phyloP scores from a whole-genome alignment of 257 asterid species.

The Gentiana macrophylla region DNA sequence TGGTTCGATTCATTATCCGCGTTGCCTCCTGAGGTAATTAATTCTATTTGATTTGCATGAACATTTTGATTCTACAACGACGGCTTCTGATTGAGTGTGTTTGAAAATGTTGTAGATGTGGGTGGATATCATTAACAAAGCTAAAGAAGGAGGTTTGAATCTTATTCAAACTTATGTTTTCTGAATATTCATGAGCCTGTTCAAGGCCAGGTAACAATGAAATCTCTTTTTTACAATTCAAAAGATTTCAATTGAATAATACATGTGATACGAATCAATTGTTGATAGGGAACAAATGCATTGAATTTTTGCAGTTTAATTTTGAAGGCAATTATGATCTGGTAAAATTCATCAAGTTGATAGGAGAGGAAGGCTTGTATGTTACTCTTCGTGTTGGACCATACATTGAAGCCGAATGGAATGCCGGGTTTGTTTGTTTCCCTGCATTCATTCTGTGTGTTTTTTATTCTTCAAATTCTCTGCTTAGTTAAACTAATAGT shows the following conservation, averaged over 20 bases:
- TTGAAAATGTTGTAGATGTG: constrained; percentile 44
- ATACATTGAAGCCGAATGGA: constrained; percentile 95
- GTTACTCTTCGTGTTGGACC: constrained; percentile 92
- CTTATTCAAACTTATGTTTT: constrained; percentile 73
- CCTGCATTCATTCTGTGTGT: neutral
- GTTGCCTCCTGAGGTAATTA: constrained; percentile 63
- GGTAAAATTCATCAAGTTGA: constrained; percentile 47
- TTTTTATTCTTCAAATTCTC: neutral
- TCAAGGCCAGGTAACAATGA: constrained; percentile 47
- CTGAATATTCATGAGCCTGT: constrained; percentile 86
- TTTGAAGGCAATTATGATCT: constrained; percentile 66
- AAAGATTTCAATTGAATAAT: neutral
- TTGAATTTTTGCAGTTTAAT: constrained; percentile 31
- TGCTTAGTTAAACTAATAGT: neutral
- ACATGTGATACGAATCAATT: neutral
- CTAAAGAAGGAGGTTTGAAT: constrained; percentile 75
- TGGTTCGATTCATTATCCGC: constrained; percentile 86
- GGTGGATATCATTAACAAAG: constrained; percentile 49
- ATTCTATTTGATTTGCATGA: neutral
- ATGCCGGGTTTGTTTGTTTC: constrained; percentile 34
- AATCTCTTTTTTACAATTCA: neutral
- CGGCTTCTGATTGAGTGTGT: neutral
- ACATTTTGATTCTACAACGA: neutral
- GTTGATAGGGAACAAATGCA: neutral
- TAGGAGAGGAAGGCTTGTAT: constrained; percentile 59